A percentile compares a stretch with the other conserved stretches of the same genome.
These are phyloP conservation scores for Podospora conica DNA, from an alignment of 495 filamentous ascomycete genomes.

Conservation along the genomic window DNA sequence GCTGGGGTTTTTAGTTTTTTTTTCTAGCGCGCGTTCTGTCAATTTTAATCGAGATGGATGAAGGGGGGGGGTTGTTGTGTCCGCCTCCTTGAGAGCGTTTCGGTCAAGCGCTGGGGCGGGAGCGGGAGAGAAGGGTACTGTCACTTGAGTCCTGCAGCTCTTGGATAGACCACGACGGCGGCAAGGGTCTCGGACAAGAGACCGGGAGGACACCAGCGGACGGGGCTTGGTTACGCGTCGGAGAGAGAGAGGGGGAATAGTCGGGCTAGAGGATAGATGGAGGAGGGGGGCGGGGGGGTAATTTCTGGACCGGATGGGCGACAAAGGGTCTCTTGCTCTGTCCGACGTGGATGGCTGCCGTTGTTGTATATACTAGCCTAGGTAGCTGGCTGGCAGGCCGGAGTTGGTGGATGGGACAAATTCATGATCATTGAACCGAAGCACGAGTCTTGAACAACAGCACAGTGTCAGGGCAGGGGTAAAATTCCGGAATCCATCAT, in stretches of 20 bases:
- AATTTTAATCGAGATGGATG: not conserved
- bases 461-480: too few species aligned
- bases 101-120: not conserved
- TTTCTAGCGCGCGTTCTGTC: slow-evolving; percentile 2
- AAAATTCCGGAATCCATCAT: not conserved
- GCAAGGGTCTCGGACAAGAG: not conserved
- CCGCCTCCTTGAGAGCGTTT: not conserved
- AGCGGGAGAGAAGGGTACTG: not conserved
- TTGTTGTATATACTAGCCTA: not conserved
- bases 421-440: not conserved
- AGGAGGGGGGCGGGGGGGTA: not conserved
- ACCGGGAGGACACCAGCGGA: too few species aligned
- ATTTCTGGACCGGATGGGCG: not conserved
- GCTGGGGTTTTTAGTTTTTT: slow-evolving; percentile 10
- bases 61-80: not conserved
- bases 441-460: not conserved
- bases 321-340: not conserved
- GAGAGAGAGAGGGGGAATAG: not conserved
- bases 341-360: not conserved
- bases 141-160: not conserved
- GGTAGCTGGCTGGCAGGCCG: not conserved
- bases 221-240: not conserved
- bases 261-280: not conserved
- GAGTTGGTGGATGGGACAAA: not conserved
- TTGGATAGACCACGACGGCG: not conserved